Percentiles rank a stretch among this genome's conserved stretches.
Conservation (phyloP, 805 yeast genomes). For the Metschnikowia sp. region DNA sequence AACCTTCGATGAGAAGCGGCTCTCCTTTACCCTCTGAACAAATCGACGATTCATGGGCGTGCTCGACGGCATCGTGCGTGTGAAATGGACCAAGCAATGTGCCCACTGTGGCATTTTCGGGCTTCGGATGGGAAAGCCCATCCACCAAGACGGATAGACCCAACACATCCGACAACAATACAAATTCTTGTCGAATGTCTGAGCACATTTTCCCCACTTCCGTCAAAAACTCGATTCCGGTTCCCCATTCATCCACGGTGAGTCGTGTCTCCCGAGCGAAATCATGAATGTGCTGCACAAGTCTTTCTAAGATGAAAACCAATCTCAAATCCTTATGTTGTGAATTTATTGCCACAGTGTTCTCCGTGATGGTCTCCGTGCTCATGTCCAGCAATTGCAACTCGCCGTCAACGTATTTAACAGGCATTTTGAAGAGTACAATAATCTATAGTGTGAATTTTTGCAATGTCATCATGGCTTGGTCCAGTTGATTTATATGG, state of each 20-base stretch:
- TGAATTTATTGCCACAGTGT: slow-evolving; percentile 19
- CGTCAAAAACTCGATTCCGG: slow-evolving; percentile 19
- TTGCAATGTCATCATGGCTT: not conserved
- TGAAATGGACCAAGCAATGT: slow-evolving; percentile 24
- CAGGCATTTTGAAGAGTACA: not conserved
- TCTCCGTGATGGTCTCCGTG: slow-evolving; percentile 20
- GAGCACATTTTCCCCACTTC: slow-evolving; percentile 20
- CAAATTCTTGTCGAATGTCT: slow-evolving; percentile 21
- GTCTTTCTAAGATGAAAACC: slow-evolving; percentile 9
- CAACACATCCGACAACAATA: slow-evolving; percentile 19
- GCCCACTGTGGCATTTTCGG: slow-evolving; percentile 20
- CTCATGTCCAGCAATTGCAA: slow-evolving; percentile 7
- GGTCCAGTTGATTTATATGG: not conserved
- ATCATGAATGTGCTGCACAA: slow-evolving; percentile 20
- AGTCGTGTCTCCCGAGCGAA: slow-evolving; percentile 22
- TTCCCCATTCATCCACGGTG: slow-evolving; percentile 21
- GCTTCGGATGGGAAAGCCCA: slow-evolving; percentile 21
- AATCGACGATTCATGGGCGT: slow-evolving; percentile 16
- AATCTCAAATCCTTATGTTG: slow-evolving; percentile 4
- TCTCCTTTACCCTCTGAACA: slow-evolving; percentile 21
- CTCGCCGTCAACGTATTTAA: slow-evolving; percentile 3
- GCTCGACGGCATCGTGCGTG: slow-evolving; percentile 21
- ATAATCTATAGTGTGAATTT: not conserved
- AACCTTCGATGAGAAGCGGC: slow-evolving; percentile 21
- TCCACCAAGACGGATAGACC: slow-evolving; percentile 22